A percentile compares a stretch with the other conserved stretches of the same genome.
Conservation (phyloP, 1,284 basidiomycete species). For the Gomphus bonarii region DNA sequence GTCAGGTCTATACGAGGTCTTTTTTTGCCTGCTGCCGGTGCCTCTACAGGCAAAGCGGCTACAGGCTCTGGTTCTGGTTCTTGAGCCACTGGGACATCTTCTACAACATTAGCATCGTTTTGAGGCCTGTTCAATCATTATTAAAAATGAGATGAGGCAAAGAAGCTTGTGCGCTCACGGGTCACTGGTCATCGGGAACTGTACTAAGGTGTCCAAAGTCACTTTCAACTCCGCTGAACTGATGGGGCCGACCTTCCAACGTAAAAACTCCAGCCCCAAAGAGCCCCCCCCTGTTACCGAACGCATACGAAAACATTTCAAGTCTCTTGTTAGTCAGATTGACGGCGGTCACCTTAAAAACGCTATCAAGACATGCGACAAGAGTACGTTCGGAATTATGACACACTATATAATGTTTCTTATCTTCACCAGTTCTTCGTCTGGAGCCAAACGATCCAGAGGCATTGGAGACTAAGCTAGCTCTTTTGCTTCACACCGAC, state of each 20-base stretch:
- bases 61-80: neutral
- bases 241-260: neutral
- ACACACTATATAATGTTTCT: constrained; percentile 9
- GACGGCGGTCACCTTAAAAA: constrained; percentile 74
- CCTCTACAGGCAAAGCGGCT: constrained; percentile 4
- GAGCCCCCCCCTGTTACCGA: constrained; percentile 46
- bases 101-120: neutral
- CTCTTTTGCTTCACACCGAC: constrained; percentile 76
- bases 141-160: neutral
- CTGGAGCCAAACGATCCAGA: constrained; percentile 59
- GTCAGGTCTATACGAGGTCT: constrained; percentile 62
- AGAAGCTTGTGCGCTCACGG: constrained; percentile 3
- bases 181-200: neutral
- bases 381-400: constrained; percentile 38
- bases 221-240: constrained; percentile 9
- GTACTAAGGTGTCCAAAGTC: neutral
- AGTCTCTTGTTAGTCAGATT: constrained; percentile 72
- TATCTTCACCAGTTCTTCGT: constrained; percentile 46
- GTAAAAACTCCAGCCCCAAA: constrained; percentile 26
- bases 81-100: neutral
- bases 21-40: constrained; percentile 31
- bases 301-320: constrained; percentile 61
- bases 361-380: constrained; percentile 82
- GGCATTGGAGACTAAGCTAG: constrained; percentile 71
- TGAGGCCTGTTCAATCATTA: neutral